Base-by-base conservation (phyloP, 2,329 filamentous ascomycete species). In the Diplodia corticola region DNA sequence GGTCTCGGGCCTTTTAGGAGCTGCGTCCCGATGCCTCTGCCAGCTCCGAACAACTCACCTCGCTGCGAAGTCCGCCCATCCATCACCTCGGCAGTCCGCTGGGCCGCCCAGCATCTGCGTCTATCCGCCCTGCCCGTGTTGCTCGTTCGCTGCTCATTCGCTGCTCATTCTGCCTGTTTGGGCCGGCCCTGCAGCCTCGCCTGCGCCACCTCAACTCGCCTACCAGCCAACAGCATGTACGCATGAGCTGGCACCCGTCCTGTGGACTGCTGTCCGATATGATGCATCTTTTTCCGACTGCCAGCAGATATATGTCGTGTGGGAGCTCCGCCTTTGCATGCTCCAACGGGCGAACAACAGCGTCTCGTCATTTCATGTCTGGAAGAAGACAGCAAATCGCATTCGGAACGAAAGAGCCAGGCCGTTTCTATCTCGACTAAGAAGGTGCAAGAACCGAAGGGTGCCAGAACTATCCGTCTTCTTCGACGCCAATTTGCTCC, bases 161-260 rank as follows among this genome's bases (percentile, higher is more conserved):
- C 57, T 61, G 44, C 17, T 49, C n/a, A 24, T 22, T n/a, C 48
- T 54, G 35, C 49, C 49, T 44, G 22, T 46, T 54, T 26, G 17
- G 37, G 63, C 24, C 48, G 13, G 37, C 26, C 51, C 37, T 65
- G 63, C 63, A 65, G 50, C 37, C 49, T 30, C 61, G 24, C 9
- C 37, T 44, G 35, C 53, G 17, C 53, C 10, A 3, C 15, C 51
- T 15, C 15, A 17, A 9, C 54, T 5, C 61, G 37, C n/a, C 51
- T 24, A 28, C 49, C 17, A 51, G 37, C 44, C 17, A 26, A 54
- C 61, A 13, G 20, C 24, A 53, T 46, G 48, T 64, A 54, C 28
- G 48, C 61, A 24, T 65, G 63, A 65, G 63, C 51, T 65, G 63
- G 63, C 63, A 57, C 50, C 24, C 26, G 10, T 53, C 44, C 26